phyloP scores from a whole-genome alignment of 441 rosid species.

The Gossypium laxum region DNA sequence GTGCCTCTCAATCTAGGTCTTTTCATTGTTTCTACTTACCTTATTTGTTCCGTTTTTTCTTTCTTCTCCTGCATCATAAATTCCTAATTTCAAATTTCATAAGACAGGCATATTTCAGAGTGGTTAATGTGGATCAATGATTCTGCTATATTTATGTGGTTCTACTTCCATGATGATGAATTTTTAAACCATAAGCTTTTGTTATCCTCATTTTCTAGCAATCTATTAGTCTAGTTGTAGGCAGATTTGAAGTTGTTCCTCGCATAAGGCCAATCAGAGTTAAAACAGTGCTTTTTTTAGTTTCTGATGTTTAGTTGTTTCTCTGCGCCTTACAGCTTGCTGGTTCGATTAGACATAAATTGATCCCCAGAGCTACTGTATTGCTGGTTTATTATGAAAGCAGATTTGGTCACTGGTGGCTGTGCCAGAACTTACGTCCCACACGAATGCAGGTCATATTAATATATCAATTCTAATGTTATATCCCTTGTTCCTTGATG shows the following conservation, averaged over 20 bases:
- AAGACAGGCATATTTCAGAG: not conserved
- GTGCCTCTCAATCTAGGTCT: not conserved
- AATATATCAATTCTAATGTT: not conserved
- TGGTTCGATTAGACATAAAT: conserved; percentile 32
- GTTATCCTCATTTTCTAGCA: not conserved
- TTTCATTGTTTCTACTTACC: not conserved
- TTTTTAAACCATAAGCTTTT: not conserved
- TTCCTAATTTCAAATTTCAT: not conserved
- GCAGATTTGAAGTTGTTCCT: not conserved
- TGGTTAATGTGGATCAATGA: not conserved
- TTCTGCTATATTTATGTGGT: not conserved
- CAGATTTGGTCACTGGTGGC: conserved; percentile 11
- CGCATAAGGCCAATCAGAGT: not conserved
- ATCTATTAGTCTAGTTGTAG: not conserved
- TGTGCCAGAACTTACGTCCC: not conserved
- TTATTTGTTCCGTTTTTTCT: not conserved
- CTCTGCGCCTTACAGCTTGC: conserved; percentile 29
- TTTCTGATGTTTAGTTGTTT: not conserved
- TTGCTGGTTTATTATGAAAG: conserved; percentile 5
- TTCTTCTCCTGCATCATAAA: not conserved
- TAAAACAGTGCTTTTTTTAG: too few species aligned
- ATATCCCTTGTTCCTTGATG: not conserved
- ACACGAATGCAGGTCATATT: not conserved
- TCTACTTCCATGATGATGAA: not conserved
- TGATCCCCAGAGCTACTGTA: conserved; percentile 15